Evolutionary conservation across 768 basidiomycete genomes (phyloP).

Genomic region (Coprinopsis strossmayeri): DNA sequence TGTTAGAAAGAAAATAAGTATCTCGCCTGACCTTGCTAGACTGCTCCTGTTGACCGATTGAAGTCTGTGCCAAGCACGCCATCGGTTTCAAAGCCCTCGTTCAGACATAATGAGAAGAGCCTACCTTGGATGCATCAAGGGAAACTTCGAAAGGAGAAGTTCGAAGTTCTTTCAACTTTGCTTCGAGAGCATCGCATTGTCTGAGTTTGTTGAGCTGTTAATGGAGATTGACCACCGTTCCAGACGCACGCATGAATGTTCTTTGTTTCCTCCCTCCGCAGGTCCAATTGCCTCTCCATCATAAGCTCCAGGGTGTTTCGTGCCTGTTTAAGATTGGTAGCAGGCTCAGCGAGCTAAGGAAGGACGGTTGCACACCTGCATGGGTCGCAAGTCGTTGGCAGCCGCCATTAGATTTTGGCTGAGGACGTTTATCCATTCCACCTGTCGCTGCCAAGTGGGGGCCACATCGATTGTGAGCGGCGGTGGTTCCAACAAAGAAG

Average conservation of each 20-base stretch:
- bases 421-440: conserved; percentile 77
- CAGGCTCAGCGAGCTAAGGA: neutral
- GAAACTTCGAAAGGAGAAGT: conserved; percentile 18
- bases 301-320: conserved; percentile 74
- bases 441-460: conserved; percentile 68
- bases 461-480: conserved; percentile 35
- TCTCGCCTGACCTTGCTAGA: no score
- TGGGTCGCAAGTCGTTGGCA: conserved; percentile 83
- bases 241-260: conserved; percentile 58
- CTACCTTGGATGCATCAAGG: conserved; percentile 2
- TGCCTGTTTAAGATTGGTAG: conserved; percentile 40
- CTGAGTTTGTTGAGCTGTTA: conserved; percentile 24
- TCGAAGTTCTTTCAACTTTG: conserved; percentile 53
- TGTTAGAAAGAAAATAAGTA: no score
- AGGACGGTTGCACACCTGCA: conserved; percentile 50
- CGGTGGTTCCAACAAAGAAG: conserved; percentile 60
- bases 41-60: no score
- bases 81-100: neutral
- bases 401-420: conserved; percentile 87
- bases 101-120: neutral
- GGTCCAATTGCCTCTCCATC: conserved; percentile 75
- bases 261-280: conserved; percentile 66
- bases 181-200: conserved; percentile 67
- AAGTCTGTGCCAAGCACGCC: neutral
- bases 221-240: neutral